Evolutionary conservation across 345 rosid genomes (phyloP).

Genomic region (Raphanus raphanistrum): DNA sequence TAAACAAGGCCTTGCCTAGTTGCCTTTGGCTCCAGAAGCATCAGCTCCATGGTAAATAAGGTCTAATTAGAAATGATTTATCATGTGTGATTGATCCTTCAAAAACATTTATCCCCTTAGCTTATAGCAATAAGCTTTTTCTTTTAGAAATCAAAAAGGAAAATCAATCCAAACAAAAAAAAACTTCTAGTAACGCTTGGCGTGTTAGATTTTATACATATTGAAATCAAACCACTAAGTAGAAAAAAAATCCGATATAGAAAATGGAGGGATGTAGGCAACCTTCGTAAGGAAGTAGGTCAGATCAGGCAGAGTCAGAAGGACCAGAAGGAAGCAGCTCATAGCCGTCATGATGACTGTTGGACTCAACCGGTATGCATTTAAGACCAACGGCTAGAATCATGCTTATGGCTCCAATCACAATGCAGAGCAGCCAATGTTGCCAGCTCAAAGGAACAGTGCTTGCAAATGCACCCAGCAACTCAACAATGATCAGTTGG

Average conservation of each 20-base stretch:
- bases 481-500: conserved; percentile 79
- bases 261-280: conserved; percentile 8
- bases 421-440: conserved; percentile 72
- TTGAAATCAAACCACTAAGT: conserved; percentile 21
- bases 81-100: neutral
- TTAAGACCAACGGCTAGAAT: conserved; percentile 66
- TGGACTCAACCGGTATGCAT: conserved; percentile 67
- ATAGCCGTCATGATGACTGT: conserved; percentile 62
- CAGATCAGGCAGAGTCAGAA: conserved; percentile 53
- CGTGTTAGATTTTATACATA: conserved; percentile 28
- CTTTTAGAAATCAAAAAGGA: neutral
- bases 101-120: neutral
- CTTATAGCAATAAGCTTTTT: neutral
- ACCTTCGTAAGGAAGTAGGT: conserved; percentile 10
- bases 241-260: conserved; percentile 6
- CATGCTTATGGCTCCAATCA: conserved; percentile 73
- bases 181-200: conserved; percentile 1
- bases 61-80: neutral
- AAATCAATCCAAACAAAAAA: neutral
- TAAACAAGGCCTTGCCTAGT: neutral
- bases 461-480: conserved; percentile 66
- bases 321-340: conserved; percentile 76
- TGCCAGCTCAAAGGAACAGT: conserved; percentile 88
- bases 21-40: no score
- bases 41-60: neutral